Percentiles rank a stretch among this genome's conserved stretches.
These are phyloP conservation scores for Aureobasidium subglaciale DNA, from an alignment of 2,329 filamentous ascomycete genomes.

Conservation along the genomic window DNA sequence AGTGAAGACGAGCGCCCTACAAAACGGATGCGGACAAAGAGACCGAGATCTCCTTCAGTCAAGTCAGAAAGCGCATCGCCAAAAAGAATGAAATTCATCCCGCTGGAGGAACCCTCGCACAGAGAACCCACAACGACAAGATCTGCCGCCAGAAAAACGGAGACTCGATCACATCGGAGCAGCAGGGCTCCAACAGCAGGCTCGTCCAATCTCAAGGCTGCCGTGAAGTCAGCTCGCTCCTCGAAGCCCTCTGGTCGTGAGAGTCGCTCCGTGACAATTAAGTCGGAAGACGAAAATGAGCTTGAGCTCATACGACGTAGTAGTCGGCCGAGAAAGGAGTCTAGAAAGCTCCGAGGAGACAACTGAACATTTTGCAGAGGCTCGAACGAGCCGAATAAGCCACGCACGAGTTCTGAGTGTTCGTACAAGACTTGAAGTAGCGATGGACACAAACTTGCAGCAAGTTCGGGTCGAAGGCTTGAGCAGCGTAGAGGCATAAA, in stretches of 20 bases:
- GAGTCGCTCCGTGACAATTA: neutral
- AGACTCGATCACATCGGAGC: neutral
- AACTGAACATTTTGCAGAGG: neutral
- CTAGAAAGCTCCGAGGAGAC: neutral
- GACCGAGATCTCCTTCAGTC: neutral
- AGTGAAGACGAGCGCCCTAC: constrained; percentile 1
- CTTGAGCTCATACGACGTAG: neutral
- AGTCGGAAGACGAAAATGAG: neutral
- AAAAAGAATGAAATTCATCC: neutral
- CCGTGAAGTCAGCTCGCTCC: neutral
- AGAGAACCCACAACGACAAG: neutral
- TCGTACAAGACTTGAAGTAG: no score
- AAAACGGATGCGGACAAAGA: neutral
- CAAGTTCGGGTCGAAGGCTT: no score
- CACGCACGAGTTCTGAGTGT: no score
- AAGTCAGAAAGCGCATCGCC: no score
- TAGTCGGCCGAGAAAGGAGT: neutral
- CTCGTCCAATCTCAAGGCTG: neutral
- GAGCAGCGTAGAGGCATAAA: no score
- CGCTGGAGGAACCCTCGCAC: neutral
- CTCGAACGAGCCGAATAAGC: no score
- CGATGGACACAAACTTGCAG: no score
- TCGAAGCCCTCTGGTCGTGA: neutral
- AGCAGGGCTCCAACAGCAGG: neutral
- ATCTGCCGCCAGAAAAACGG: neutral